Conservation (phyloP, 371 early-diverging fungal species). For the Mortierella sp. region DNA sequence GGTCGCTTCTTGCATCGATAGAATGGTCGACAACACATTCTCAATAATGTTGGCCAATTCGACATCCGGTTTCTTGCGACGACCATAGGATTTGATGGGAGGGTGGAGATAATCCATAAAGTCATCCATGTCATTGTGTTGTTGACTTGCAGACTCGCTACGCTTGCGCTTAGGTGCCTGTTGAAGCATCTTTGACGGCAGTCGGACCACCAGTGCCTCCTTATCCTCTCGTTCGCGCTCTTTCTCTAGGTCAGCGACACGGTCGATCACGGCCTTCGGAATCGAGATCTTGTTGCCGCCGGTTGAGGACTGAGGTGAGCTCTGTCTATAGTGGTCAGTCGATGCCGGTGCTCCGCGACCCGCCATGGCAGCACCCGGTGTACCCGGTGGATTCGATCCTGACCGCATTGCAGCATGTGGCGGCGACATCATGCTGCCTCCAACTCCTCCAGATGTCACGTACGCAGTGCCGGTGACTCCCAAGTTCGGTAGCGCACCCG, state of each 20-base stretch:
- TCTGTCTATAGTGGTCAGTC: constrained; percentile 29
- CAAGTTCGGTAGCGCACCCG: constrained; percentile 46
- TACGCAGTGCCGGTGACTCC: constrained; percentile 42
- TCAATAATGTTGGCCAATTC: constrained; percentile 54
- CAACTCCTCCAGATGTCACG: constrained; percentile 32
- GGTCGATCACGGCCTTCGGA: constrained; percentile 51
- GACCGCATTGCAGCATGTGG: constrained; percentile 26
- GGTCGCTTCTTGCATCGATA: constrained; percentile 49
- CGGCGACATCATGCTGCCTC: constrained; percentile 43
- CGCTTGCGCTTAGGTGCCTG: constrained; percentile 45
- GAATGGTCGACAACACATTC: constrained; percentile 32
- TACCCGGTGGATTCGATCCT: constrained; percentile 29
- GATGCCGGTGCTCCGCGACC: constrained; percentile 13
- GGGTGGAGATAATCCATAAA: constrained; percentile 33
- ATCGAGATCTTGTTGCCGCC: constrained; percentile 50
- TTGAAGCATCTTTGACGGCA: constrained; percentile 50
- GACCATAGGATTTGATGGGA: constrained; percentile 42
- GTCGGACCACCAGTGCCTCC: constrained; percentile 43
- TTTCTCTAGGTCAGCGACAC: constrained; percentile 40
- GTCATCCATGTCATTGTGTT: constrained; percentile 29
- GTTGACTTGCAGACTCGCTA: constrained; percentile 38
- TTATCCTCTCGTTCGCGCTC: constrained; percentile 48
- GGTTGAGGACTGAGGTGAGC: constrained; percentile 30
- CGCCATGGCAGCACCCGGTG: constrained; percentile 8
- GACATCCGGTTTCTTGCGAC: constrained; percentile 51